Evolutionary conservation across 1,139 yeast genomes (phyloP), one percentile per base, ranked within the genome.

Genomic region (Casaregolazyma lundiana): DNA sequence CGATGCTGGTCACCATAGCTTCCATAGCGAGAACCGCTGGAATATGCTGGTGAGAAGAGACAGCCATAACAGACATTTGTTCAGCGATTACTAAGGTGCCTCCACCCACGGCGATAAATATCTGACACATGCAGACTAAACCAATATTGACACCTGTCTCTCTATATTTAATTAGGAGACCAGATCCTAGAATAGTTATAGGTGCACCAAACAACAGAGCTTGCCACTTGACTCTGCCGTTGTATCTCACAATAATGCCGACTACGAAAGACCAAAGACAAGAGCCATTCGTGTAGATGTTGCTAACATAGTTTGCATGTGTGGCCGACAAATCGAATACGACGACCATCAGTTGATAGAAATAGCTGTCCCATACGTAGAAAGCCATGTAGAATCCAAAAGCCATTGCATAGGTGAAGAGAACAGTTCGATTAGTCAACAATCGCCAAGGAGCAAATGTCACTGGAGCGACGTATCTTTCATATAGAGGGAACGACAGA

Each of bases 91-190:
- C 58, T 5, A 63, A 39, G n/a, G 56, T 52, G 32, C 66, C 61
- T 17, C 66, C 67, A 11, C 54, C 62, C 41, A 65, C 55, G 16
- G 67, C 61, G 44, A 64, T 61, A 51, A 64, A 63, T 35, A 64
- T 61, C 49, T 63, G 67, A 45, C 62, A 60, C 68, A 64, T 64
- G 45, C 65, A 53, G 24, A 63, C 48, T 48, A 49, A 62, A 15
- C 65, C 65, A 43, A 64, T 52, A 40, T 52, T 48, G 22, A 43
- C 36, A 11, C 52, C 53, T 11, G 53, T 55, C 32, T 57, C 56
- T 36, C 67, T 58, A 59, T 63, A 64, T 44, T 60, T 54, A 46
- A 64, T 60, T 66, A 64, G 56, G 30, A 64, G 50, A 29, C 68
- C 68, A 7, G 50, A 54, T n/a, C 59, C 55, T 13, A 65, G 53